A percentile compares a stretch with the other conserved stretches of the same genome.
Conservation (phyloP, 176 grass and related monocot genomes). For the Triticum urartu region DNA sequence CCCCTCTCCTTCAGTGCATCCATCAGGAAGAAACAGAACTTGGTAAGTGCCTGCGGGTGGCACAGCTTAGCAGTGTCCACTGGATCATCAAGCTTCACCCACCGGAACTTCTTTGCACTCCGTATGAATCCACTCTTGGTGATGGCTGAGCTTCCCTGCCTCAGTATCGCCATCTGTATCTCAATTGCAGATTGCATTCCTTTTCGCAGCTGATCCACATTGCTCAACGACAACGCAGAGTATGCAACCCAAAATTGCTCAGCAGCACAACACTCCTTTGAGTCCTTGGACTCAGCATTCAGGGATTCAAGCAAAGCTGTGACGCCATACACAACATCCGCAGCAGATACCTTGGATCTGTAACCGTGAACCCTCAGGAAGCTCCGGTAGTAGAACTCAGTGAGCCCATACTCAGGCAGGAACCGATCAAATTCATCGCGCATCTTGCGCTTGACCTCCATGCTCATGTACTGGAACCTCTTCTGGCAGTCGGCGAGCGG, state of each 20-base stretch:
- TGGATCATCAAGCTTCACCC: constrained; percentile 83
- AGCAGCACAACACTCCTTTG: constrained; percentile 45
- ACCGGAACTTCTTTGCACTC: constrained; percentile 79
- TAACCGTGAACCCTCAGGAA: constrained; percentile 82
- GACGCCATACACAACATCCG: constrained; percentile 83
- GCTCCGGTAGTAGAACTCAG: constrained; percentile 80
- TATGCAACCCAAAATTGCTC: constrained; percentile 83
- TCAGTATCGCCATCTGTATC: constrained; percentile 76
- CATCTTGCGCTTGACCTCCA: constrained; percentile 91
- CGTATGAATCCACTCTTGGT: constrained; percentile 80
- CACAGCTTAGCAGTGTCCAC: constrained; percentile 69
- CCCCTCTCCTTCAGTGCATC: constrained; percentile 88
- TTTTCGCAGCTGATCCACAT: constrained; percentile 64
- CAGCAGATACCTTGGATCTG: constrained; percentile 74
- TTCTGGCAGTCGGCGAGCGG: constrained; percentile 76
- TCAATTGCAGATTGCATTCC: constrained; percentile 89
- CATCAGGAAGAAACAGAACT: constrained; percentile 86
- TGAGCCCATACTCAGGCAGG: constrained; percentile 76
- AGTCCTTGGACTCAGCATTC: constrained; percentile 25
- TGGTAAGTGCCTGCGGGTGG: constrained; percentile 80
- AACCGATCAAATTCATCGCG: constrained; percentile 74
- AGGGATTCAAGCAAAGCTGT: constrained; percentile 68
- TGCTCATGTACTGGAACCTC: constrained; percentile 92
- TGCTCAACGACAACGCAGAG: constrained; percentile 70
- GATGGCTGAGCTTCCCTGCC: constrained; percentile 87